phyloP scores from a whole-genome alignment of 2,329 filamentous ascomycete species.

The Ilyonectria robusta region DNA sequence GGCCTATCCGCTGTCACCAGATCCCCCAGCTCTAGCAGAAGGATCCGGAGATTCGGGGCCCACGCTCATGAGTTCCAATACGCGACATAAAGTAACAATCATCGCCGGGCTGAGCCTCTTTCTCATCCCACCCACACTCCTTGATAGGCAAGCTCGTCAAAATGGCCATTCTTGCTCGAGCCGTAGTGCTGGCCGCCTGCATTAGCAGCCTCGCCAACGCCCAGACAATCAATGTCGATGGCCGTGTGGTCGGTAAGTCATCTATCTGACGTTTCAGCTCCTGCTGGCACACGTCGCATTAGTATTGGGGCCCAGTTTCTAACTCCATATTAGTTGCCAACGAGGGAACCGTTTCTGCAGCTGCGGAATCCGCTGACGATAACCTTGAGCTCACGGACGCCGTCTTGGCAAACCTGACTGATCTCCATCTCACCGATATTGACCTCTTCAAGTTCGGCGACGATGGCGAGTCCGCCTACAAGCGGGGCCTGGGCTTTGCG shows the following conservation, averaged over 20 bases:
- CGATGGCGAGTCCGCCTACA: slow-evolving; percentile 33
- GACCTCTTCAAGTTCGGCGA: slow-evolving; percentile 51
- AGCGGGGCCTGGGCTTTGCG: slow-evolving; percentile 25
- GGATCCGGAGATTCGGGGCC: slow-evolving; percentile 19
- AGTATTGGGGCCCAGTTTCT: slow-evolving; percentile 7
- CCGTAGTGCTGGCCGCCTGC: slow-evolving; percentile 28
- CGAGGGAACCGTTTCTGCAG: slow-evolving; percentile 41
- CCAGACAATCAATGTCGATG: slow-evolving; percentile 43
- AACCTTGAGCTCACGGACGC: slow-evolving; percentile 51
- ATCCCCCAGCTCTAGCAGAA: background rate
- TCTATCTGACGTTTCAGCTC: background rate
- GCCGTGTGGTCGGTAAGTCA: slow-evolving; percentile 40
- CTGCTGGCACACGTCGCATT: background rate
- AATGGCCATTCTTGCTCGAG: slow-evolving; percentile 31
- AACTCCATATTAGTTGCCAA: slow-evolving; percentile 35
- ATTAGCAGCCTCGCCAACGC: slow-evolving; percentile 31
- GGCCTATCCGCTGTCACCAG: background rate
- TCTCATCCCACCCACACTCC: slow-evolving; percentile 15
- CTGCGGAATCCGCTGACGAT: slow-evolving; percentile 29
- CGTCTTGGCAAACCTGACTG: slow-evolving; percentile 49
- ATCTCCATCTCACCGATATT: slow-evolving; percentile 46
- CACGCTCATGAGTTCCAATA: slow-evolving; percentile 5
- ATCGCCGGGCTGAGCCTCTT: slow-evolving; percentile 8
- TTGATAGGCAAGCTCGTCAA: slow-evolving; percentile 19
- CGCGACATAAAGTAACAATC: slow-evolving; percentile 28